Base-by-base conservation (phyloP, 73 alveolate species). In the Diophrys sp. region DNA sequence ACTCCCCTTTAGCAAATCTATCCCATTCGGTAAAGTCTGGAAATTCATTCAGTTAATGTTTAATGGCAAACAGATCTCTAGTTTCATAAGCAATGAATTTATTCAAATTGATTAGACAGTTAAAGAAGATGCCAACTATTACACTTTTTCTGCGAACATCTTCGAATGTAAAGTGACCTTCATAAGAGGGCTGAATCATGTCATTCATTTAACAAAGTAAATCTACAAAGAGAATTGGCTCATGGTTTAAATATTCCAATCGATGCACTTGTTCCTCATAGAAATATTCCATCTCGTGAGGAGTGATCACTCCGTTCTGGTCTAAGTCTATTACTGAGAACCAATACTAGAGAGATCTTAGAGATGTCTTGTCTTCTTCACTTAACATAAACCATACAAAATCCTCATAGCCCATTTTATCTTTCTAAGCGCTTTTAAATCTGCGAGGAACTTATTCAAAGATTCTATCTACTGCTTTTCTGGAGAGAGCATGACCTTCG, bases 361-460 rank as follows among this genome's bases (percentile, higher is more conserved):
- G 82, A 14, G 98, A 81, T 29, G 99, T 95, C 82, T 98, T 98
- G 89, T 98, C 99, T 80, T 98, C 99, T 83, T 98, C 99, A 54
- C 97, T 86, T 69, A 96, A 88, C 84, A 98, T 94, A 81, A 97
- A 98, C 98, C 98, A 96, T 33, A 94, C 92, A 81, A 96, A 96
- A 74, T 96, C 99, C 82, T 98, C 99, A 71, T 96, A 98, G 56
- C 99, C 93, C 99, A 98, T 98, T 84, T 95, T 96, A 67, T 95
- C 98, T 24, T 94, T 95, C 70, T 81, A 88, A 11, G 91, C 92
- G 18, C 98, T 88, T 57, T 94, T 94, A 82, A 98, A 98, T 87
- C 94, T 95, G 76, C 99, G 79, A 0, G 99, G 99, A 14, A 96
- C 89, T 89, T 98, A 91, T 68, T 96, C 98, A 87, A 98, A 98